These are phyloP conservation scores for Trichoderma koningiopsis DNA, from an alignment of 2,329 filamentous ascomycete species.

Conservation along the genomic window DNA sequence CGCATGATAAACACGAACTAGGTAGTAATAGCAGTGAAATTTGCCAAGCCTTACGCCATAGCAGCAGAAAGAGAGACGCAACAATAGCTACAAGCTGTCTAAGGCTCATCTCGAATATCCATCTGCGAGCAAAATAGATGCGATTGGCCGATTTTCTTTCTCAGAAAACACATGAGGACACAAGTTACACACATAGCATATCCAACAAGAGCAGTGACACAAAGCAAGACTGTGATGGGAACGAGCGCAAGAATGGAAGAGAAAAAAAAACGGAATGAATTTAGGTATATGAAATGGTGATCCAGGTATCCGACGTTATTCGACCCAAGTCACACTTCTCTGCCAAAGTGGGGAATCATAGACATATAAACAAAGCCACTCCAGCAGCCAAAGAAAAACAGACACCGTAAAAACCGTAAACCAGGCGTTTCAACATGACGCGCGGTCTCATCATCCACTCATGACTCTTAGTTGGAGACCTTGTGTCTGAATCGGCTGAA, in stretches of 20 bases:
- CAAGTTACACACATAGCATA: background rate
- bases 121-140: background rate
- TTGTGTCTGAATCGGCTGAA: conserved; percentile 60
- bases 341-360: conserved; percentile 45
- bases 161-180: background rate
- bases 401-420: conserved; percentile 29
- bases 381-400: conserved; percentile 39
- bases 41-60: background rate
- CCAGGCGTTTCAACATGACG: conserved; percentile 21
- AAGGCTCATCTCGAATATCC: background rate
- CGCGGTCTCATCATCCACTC: conserved; percentile 11
- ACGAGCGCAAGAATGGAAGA: conserved; percentile 2
- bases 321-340: conserved; percentile 37
- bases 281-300: conserved; percentile 40
- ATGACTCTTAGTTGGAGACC: conserved; percentile 36
- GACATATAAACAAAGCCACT: conserved; percentile 40
- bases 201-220: background rate
- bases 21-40: background rate
- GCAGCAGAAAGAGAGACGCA: background rate
- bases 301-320: conserved; percentile 36
- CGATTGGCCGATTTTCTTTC: background rate
- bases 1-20: background rate
- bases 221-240: background rate
- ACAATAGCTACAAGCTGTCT: background rate
- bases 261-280: conserved; percentile 35